Evolutionary conservation across 164 flowering plant species (phyloP).

Genomic region (Piper betle): DNA sequence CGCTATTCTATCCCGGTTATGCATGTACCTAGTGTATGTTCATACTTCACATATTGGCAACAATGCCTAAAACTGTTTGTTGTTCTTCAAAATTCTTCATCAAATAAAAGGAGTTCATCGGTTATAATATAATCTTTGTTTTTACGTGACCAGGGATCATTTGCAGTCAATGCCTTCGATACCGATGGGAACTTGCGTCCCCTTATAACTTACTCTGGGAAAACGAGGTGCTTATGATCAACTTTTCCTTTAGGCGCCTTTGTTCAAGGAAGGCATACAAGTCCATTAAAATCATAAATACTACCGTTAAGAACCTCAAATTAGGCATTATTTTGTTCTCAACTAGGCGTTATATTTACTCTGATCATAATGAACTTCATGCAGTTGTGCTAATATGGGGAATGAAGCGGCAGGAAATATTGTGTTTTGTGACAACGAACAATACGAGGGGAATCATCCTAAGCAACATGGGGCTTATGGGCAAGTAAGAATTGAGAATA

Average conservation of each 20-base stretch:
- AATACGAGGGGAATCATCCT: neutral
- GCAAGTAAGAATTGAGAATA: neutral
- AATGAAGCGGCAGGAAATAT: neutral
- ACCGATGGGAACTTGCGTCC: no score
- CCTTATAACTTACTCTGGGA: no score
- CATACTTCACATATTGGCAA: no score
- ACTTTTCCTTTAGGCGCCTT: neutral
- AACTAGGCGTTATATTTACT: neutral
- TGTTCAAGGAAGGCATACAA: neutral
- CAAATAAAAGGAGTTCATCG: constrained; percentile 18
- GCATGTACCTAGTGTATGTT: neutral
- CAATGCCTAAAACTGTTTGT: neutral
- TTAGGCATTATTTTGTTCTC: neutral
- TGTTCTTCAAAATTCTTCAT: constrained; percentile 6
- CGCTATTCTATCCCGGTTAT: no score
- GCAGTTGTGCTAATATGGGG: no score
- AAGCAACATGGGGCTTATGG: neutral
- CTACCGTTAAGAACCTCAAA: neutral
- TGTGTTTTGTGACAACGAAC: neutral
- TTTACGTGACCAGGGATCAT: constrained; percentile 29
- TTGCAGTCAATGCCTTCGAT: constrained; percentile 4
- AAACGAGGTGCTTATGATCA: neutral
- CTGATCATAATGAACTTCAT: no score
- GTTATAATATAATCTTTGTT: constrained; percentile 17
- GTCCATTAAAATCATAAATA: neutral